Conservation (phyloP, 176 grass and related monocot genomes). For the Avena atlantica region DNA sequence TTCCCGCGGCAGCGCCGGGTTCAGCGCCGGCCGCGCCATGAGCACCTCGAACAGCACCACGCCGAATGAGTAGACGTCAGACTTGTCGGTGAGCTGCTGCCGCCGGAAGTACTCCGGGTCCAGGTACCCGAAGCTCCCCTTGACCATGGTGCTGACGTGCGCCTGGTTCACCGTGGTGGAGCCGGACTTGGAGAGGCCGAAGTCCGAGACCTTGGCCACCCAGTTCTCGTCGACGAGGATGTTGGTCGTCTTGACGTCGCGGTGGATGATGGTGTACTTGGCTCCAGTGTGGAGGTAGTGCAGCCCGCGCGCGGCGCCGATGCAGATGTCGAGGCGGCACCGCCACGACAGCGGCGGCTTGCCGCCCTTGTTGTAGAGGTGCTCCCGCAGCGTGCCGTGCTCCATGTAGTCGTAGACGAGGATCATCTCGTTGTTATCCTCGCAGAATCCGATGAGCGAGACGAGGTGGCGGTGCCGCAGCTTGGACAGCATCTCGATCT, state of each 20-base stretch:
- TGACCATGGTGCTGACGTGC: conserved; percentile 92
- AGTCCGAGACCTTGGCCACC: conserved; percentile 92
- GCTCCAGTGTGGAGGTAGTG: conserved; percentile 95
- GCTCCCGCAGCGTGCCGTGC: conserved; percentile 79
- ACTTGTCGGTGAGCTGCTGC: conserved; percentile 91
- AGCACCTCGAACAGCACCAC: conserved; percentile 89
- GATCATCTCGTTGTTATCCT: conserved; percentile 82
- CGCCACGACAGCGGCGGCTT: conserved; percentile 75
- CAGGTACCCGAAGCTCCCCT: conserved; percentile 91
- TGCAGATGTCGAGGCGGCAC: conserved; percentile 80
- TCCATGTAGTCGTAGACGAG: conserved; percentile 92
- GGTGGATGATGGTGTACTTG: conserved; percentile 95
- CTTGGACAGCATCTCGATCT: conserved; percentile 98
- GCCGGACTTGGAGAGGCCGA: conserved; percentile 87
- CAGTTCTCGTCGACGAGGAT: conserved; percentile 81
- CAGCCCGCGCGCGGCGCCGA: conserved; percentile 75
- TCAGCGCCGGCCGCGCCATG: conserved; percentile 61
- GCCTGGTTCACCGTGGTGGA: conserved; percentile 69
- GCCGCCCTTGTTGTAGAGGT: conserved; percentile 75
- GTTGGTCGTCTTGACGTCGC: conserved; percentile 96
- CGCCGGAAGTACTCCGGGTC: conserved; percentile 91
- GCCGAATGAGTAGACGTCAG: conserved; percentile 89
- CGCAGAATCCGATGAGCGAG: conserved; percentile 89
- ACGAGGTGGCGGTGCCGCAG: conserved; percentile 87
- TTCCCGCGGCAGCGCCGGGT: conserved; percentile 49